phyloP scores from a whole-genome alignment of 1,284 basidiomycete genomes.

The Lentinula novae-zelandiae region DNA sequence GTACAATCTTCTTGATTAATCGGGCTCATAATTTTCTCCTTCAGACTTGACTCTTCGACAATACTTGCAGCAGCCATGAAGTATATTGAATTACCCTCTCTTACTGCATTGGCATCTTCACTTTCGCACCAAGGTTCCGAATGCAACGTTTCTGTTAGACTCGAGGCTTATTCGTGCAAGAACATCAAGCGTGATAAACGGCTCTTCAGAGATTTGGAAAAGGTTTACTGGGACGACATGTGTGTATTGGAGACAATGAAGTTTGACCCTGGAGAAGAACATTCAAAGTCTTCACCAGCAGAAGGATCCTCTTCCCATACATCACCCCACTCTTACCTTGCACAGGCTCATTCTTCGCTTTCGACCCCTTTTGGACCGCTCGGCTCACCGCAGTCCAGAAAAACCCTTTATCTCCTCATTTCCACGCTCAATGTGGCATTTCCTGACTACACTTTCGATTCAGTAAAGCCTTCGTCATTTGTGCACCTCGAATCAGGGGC shows the following conservation, averaged over 20 bases:
- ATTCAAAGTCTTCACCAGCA: conserved; percentile 19
- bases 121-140: conserved; percentile 85
- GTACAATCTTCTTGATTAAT: no score
- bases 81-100: conserved; percentile 83
- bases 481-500: conserved; percentile 78
- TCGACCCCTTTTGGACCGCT: conserved; percentile 78
- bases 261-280: conserved; percentile 2
- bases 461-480: conserved; percentile 90
- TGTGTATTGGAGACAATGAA: conserved; percentile 5
- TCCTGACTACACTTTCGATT: conserved; percentile 96
- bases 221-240: conserved; percentile 54
- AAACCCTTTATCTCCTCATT: conserved; percentile 92
- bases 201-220: conserved; percentile 90
- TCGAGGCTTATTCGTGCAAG: conserved; percentile 99
- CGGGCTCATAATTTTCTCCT: no score
- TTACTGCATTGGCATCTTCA: conserved; percentile 77
- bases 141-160: conserved; percentile 87
- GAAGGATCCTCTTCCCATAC: conserved; percentile 67
- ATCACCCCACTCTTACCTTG: conserved; percentile 68
- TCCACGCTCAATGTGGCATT: conserved; percentile 96
- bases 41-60: no score
- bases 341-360: conserved; percentile 62
- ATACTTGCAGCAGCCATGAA: conserved; percentile 58
- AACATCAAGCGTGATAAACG: conserved; percentile 96
- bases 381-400: conserved; percentile 73